These are phyloP conservation scores for Pleurostoma richardsiae DNA, from an alignment of 2,329 filamentous ascomycete genomes.

Conservation along the genomic window DNA sequence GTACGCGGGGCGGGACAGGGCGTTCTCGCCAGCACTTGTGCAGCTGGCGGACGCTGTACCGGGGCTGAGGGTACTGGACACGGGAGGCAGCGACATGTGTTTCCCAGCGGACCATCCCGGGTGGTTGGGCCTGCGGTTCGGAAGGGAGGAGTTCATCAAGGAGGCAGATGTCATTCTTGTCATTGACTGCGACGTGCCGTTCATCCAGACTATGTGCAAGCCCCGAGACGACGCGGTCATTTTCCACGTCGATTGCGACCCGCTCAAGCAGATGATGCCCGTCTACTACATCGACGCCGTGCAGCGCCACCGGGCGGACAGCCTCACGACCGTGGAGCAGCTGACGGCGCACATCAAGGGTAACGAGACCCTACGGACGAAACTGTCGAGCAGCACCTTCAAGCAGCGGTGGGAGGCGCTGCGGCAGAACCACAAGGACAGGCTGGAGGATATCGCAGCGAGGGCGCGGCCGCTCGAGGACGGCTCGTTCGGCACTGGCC, in stretches of 20 bases:
- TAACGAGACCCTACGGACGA: constrained; percentile 33
- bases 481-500: constrained; percentile 54
- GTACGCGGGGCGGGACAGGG: constrained; percentile 66
- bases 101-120: constrained; percentile 67
- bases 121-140: constrained; percentile 68
- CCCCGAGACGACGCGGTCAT: constrained; percentile 47
- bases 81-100: constrained; percentile 75
- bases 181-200: constrained; percentile 86
- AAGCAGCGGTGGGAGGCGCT: constrained; percentile 47
- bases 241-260: constrained; percentile 62
- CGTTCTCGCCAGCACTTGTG: constrained; percentile 55
- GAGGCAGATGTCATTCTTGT: constrained; percentile 81
- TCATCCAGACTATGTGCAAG: constrained; percentile 74
- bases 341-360: constrained; percentile 56
- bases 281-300: constrained; percentile 66
- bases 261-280: constrained; percentile 67
- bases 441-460: constrained; percentile 54
- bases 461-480: constrained; percentile 53
- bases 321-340: constrained; percentile 61
- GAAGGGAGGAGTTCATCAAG: constrained; percentile 66
- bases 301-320: constrained; percentile 63
- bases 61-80: constrained; percentile 68
- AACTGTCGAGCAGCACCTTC: constrained; percentile 28
- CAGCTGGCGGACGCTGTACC: constrained; percentile 63
- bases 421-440: constrained; percentile 50